Evolutionary conservation across 306 rosid species (phyloP).

Genomic region (Cicer yamashitae): DNA sequence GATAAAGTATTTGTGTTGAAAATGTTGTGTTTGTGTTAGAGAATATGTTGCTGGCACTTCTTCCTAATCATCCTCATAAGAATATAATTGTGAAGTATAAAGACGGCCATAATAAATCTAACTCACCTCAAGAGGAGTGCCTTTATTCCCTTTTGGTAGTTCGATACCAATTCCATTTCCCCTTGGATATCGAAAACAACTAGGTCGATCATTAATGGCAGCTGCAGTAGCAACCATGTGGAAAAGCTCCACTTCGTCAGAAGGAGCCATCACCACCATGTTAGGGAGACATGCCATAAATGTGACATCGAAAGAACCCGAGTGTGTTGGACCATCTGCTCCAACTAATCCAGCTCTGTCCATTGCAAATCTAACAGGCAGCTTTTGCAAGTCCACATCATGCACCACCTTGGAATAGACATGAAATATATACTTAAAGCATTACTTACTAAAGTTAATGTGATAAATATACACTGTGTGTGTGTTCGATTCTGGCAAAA

Average conservation of each 20-base stretch:
- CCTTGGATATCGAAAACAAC: conserved; percentile 88
- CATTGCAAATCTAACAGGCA: conserved; percentile 90
- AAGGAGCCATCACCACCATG: conserved; percentile 99
- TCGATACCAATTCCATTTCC: conserved; percentile 82
- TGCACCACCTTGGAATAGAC: conserved; percentile 74
- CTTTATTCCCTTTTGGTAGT: conserved; percentile 77
- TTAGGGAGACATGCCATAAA: conserved; percentile 96
- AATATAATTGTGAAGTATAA: not conserved
- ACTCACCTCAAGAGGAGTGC: conserved; percentile 63
- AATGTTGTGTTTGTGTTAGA: not conserved
- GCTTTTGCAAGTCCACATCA: conserved; percentile 91
- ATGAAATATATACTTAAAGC: conserved; percentile 7
- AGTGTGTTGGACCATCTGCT: conserved; percentile 92
- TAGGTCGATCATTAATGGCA: conserved; percentile 85
- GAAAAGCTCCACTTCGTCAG: conserved; percentile 85
- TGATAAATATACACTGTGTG: not conserved
- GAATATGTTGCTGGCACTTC: not conserved
- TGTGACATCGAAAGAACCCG: conserved; percentile 88
- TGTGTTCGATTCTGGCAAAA: too few relatives aligned
- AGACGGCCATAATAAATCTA: not conserved
- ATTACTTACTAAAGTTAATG: not conserved
- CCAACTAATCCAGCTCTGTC: conserved; percentile 93
- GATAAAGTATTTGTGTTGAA: not conserved
- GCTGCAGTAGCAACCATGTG: conserved; percentile 97
- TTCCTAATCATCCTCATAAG: not conserved